These are phyloP conservation scores for Geotrichum reessii DNA, from an alignment of 1,139 yeast species.

Conservation along the genomic window DNA sequence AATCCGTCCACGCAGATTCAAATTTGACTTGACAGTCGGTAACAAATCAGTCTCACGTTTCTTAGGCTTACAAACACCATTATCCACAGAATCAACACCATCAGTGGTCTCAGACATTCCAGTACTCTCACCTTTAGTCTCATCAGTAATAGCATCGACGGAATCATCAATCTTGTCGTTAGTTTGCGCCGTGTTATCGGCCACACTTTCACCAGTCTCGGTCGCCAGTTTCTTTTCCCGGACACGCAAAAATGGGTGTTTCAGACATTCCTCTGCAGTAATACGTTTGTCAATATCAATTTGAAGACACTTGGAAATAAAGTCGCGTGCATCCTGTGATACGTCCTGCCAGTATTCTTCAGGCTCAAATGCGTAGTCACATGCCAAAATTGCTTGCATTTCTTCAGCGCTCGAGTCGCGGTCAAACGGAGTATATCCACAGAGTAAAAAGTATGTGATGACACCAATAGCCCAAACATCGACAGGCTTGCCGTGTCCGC, in stretches of 20 bases:
- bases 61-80: slow-evolving; percentile 12
- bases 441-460: slow-evolving; percentile 60
- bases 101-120: neutral
- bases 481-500: slow-evolving; percentile 54
- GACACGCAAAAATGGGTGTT: slow-evolving; percentile 45
- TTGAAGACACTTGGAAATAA: slow-evolving; percentile 51
- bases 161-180: neutral
- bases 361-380: slow-evolving; percentile 58
- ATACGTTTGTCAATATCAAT: slow-evolving; percentile 46
- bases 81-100: neutral
- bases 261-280: slow-evolving; percentile 43
- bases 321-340: slow-evolving; percentile 53
- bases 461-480: slow-evolving; percentile 82
- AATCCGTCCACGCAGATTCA: slow-evolving; percentile 26
- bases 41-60: slow-evolving; percentile 32
- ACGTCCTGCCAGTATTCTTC: slow-evolving; percentile 53
- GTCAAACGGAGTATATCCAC: slow-evolving; percentile 78
- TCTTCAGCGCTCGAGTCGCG: slow-evolving; percentile 70
- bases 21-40: slow-evolving; percentile 35
- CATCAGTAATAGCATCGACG: neutral
- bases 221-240: slow-evolving; percentile 16
- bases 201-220: slow-evolving; percentile 4
- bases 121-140: neutral
- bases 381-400: slow-evolving; percentile 51
- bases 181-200: neutral